phyloP scores from a whole-genome alignment of 495 filamentous ascomycete genomes.

The Xylaria flabelliformis region DNA sequence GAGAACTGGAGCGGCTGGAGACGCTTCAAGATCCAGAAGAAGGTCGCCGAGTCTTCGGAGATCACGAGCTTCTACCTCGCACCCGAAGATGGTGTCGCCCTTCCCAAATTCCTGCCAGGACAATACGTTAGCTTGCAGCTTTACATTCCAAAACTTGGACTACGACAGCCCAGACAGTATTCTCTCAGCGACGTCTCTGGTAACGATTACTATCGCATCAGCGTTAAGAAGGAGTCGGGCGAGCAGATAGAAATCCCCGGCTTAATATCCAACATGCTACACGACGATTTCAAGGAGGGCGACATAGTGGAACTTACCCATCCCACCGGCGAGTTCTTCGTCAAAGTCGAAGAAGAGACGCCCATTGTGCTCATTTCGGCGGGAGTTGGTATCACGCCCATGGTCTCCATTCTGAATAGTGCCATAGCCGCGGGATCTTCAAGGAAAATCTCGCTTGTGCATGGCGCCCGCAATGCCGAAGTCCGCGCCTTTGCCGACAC shows the following conservation, averaged over 20 bases:
- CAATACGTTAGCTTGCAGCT: conserved; percentile 72
- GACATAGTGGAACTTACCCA: conserved; percentile 68
- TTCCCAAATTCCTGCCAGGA: conserved; percentile 69
- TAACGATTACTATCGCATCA: conserved; percentile 69
- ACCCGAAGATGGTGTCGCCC: conserved; percentile 64
- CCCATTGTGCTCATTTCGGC: conserved; percentile 73
- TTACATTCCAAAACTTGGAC: conserved; percentile 60
- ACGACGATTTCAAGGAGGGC: conserved; percentile 64
- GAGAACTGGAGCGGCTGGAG: conserved; percentile 68
- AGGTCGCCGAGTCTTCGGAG: conserved; percentile 66
- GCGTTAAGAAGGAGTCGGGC: conserved; percentile 70
- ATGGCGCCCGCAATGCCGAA: conserved; percentile 59
- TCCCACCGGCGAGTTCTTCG: conserved; percentile 74
- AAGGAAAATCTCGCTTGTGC: conserved; percentile 66
- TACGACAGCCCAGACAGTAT: conserved; percentile 74
- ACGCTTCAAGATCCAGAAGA: conserved; percentile 68
- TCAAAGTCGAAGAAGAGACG: conserved; percentile 47
- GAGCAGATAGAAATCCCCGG: conserved; percentile 59
- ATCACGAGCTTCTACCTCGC: conserved; percentile 75
- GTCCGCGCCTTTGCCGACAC: conserved; percentile 61
- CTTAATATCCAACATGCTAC: conserved; percentile 73
- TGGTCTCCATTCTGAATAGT: conserved; percentile 71
- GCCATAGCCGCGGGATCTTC: conserved; percentile 49
- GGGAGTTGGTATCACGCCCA: conserved; percentile 72
- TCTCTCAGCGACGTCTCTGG: conserved; percentile 68